Evolutionary conservation across 495 filamentous ascomycete genomes (phyloP).

Genomic region (Penicillium taxi): DNA sequence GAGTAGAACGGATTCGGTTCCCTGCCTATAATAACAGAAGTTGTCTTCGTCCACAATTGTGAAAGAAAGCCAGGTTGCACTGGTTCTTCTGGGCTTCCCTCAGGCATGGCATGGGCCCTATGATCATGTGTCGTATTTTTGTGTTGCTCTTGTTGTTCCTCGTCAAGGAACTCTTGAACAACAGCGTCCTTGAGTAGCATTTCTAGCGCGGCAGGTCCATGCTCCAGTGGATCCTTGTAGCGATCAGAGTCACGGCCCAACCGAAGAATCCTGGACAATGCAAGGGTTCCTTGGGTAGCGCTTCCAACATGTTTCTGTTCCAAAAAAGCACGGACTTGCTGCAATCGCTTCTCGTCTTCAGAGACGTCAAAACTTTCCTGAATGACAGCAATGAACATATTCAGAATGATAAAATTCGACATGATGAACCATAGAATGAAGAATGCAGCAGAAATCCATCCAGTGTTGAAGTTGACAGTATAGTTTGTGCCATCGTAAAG

Average conservation of each 20-base stretch:
- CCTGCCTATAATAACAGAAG: slow-evolving; percentile 45
- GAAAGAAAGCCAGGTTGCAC: slow-evolving; percentile 49
- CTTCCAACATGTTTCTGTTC: slow-evolving; percentile 80
- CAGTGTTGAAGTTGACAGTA: slow-evolving; percentile 51
- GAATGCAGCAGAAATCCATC: slow-evolving; percentile 94
- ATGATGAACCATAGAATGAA: slow-evolving; percentile 94
- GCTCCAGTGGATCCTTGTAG: slow-evolving; percentile 76
- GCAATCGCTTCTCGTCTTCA: slow-evolving; percentile 93
- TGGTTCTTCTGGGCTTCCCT: slow-evolving; percentile 22
- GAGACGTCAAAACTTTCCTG: slow-evolving; percentile 99
- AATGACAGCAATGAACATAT: slow-evolving; percentile 99
- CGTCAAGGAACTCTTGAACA: slow-evolving; percentile 88
- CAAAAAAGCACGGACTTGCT: slow-evolving; percentile 90
- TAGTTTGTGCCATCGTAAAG: slow-evolving; percentile 74
- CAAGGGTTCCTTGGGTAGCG: slow-evolving; percentile 60
- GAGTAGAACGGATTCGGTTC: slow-evolving; percentile 97
- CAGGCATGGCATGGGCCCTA: too few relatives aligned
- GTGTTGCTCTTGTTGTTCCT: slow-evolving; percentile 36
- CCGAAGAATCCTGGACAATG: slow-evolving; percentile 80
- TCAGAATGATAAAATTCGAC: slow-evolving; percentile 90
- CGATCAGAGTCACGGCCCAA: slow-evolving; percentile 56
- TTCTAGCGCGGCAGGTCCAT: slow-evolving; percentile 79
- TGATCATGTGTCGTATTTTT: slow-evolving; percentile 11
- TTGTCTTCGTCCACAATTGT: slow-evolving; percentile 47
- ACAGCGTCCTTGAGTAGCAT: slow-evolving; percentile 95